Conservation (phyloP, 495 filamentous ascomycete genomes). For the Talaromyces stipitatus region DNA sequence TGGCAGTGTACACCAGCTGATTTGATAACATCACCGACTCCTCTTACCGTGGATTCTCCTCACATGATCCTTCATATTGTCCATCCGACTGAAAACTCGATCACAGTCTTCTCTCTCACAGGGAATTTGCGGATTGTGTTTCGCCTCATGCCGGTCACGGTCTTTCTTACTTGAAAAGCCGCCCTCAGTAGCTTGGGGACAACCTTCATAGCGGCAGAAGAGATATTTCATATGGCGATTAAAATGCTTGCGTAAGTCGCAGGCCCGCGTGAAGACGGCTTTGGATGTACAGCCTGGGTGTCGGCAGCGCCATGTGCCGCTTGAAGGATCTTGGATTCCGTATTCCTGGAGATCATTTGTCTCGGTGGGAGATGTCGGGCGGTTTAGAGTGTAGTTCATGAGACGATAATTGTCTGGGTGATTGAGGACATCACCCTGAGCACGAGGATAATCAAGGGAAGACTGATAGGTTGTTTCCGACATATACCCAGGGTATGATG, state of each 20-base stretch:
- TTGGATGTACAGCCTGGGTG: constrained; percentile 50
- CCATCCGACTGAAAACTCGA: constrained; percentile 53
- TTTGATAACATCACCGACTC: background rate
- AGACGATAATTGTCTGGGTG: background rate
- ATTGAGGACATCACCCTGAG: background rate
- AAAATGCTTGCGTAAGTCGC: constrained; percentile 59
- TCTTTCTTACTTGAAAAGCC: constrained; percentile 62
- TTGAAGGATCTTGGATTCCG: constrained; percentile 11
- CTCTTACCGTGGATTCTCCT: constrained; percentile 35
- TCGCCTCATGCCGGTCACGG: constrained; percentile 52
- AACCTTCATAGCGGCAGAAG: constrained; percentile 55
- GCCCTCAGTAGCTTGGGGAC: constrained; percentile 45
- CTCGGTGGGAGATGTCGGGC: background rate
- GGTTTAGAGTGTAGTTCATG: background rate
- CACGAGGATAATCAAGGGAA: background rate
- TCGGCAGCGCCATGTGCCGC: constrained; percentile 49
- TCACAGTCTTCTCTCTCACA: constrained; percentile 54
- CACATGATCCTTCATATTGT: constrained; percentile 59
- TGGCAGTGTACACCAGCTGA: background rate
- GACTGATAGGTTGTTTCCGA: background rate
- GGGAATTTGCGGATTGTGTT: constrained; percentile 50
- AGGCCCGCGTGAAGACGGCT: constrained; percentile 49
- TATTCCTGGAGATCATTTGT: constrained; percentile 4
- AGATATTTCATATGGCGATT: constrained; percentile 55
- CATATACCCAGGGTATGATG: background rate